These are phyloP conservation scores for Teunomyces cretensis DNA, from an alignment of 805 yeast genomes.

Conservation along the genomic window DNA sequence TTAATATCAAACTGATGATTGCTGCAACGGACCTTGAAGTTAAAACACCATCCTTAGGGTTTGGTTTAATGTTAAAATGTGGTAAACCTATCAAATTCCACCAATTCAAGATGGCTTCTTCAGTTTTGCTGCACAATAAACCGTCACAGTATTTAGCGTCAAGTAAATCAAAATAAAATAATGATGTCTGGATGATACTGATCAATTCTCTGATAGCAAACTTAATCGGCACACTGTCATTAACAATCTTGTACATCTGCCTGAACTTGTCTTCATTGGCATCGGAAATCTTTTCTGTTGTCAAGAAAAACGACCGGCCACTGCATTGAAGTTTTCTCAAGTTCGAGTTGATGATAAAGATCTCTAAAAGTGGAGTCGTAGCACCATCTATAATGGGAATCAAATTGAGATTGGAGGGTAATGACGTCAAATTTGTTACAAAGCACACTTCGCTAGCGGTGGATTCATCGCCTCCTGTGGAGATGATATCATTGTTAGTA, in stretches of 20 bases:
- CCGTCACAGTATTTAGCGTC: constrained; percentile 80
- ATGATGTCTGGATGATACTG: constrained; percentile 67
- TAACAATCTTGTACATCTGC: constrained; percentile 63
- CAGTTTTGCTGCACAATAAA: constrained; percentile 74
- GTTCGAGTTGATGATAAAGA: constrained; percentile 73
- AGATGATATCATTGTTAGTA: neutral
- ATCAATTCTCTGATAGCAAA: constrained; percentile 77
- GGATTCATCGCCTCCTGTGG: neutral
- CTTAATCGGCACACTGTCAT: constrained; percentile 48
- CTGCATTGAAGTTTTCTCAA: constrained; percentile 77
- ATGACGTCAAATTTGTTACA: constrained; percentile 77
- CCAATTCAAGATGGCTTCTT: constrained; percentile 71
- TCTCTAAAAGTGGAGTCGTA: constrained; percentile 47
- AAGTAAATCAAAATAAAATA: constrained; percentile 74
- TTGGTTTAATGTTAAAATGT: constrained; percentile 41
- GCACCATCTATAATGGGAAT: constrained; percentile 69
- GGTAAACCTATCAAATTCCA: constrained; percentile 73
- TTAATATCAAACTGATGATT: constrained; percentile 71
- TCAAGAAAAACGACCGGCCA: constrained; percentile 76
- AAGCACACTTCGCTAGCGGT: constrained; percentile 44
- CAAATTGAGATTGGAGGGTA: constrained; percentile 72
- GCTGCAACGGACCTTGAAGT: constrained; percentile 75
- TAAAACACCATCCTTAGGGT: constrained; percentile 52
- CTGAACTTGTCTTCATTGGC: constrained; percentile 81
- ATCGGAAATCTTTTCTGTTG: constrained; percentile 64